Evolutionary conservation across 345 rosid genomes (phyloP), one percentile per base, ranked within the genome.

Genomic region (Microcos paniculata): DNA sequence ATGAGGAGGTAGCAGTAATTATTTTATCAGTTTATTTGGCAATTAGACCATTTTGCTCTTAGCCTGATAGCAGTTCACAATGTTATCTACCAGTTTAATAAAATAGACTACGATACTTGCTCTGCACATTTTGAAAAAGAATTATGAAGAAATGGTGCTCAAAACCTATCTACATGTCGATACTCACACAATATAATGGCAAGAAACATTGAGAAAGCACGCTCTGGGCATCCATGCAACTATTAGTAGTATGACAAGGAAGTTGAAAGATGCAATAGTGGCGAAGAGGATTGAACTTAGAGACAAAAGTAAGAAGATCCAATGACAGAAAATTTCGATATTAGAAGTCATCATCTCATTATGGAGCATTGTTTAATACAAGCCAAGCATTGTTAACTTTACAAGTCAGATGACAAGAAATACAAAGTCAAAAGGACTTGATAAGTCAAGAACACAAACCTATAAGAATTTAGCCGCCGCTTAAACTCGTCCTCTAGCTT

Each of bases 401-500:
- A 31, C 73, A 69, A 69, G 59, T 49, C 43, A 38, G 49, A 43
- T 49, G 28, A 40, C 24, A 43, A 46, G 45, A 21, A 4, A 52
- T 3, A 23, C 31, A 61, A 38, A 55, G 13, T 45, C 21, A 73
- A 62, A 49, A 48, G 35, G n/a, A 70, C 65, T 31, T 61, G 8
- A 30, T 69, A 49, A 69, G 19, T 31, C n/a, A 69, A 9, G 62
- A 73, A 58, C 42, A 77, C 77, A 79, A 78, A 93, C 99, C 99
- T 96, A 87, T 92, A 90, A 69, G 94, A 88, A 72, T 83, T 74
- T 78, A 96, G 80, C 24, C 90, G 89, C 76, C 90, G 96, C 85
- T 85, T 90, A 82, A 93, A 96, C 89, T 96, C 99, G 9, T 96
- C 99, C 67, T 93, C 98, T 56, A 93, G 90, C 86, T 93, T 93